phyloP scores from a whole-genome alignment of 805 yeast genomes.

The Barnettozyma sucrosica region DNA sequence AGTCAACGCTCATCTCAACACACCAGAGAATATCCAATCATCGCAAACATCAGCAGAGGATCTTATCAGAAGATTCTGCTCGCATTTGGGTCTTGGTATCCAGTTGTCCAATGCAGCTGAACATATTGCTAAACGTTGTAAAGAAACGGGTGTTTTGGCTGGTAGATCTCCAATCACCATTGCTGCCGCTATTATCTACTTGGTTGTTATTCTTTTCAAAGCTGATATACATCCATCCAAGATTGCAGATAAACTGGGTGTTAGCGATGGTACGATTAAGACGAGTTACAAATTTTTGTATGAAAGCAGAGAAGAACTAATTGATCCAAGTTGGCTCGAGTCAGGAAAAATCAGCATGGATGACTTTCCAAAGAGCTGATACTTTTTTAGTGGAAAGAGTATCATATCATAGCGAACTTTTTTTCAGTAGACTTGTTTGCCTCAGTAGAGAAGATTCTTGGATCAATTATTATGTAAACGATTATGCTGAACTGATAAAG shows the following conservation, averaged over 20 bases:
- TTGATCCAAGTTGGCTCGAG: slow-evolving; percentile 74
- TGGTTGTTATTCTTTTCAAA: slow-evolving; percentile 86
- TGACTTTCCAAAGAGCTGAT: slow-evolving; percentile 19
- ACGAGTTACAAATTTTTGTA: slow-evolving; percentile 80
- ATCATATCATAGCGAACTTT: too few relatives aligned
- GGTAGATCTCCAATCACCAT: slow-evolving; percentile 97
- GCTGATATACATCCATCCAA: slow-evolving; percentile 68
- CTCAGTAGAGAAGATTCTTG: too few relatives aligned
- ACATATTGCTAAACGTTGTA: slow-evolving; percentile 81
- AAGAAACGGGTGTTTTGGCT: slow-evolving; percentile 88
- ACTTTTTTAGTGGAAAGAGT: too few relatives aligned
- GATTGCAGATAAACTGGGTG: slow-evolving; percentile 91
- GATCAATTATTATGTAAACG: too few relatives aligned
- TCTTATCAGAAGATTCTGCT: slow-evolving; percentile 91
- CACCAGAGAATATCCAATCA: slow-evolving; percentile 46
- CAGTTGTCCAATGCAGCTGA: slow-evolving; percentile 91
- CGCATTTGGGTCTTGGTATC: slow-evolving; percentile 82
- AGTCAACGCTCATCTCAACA: slow-evolving; percentile 18
- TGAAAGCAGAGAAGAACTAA: slow-evolving; percentile 62
- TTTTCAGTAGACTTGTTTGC: too few relatives aligned
- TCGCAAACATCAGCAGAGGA: slow-evolving; percentile 92
- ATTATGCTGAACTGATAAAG: too few relatives aligned
- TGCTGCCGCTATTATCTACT: slow-evolving; percentile 94
- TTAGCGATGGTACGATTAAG: slow-evolving; percentile 94
- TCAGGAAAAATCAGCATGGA: slow-evolving; percentile 58